phyloP scores from a whole-genome alignment of 1,139 yeast species.

The Suhomyces bokatorum region DNA sequence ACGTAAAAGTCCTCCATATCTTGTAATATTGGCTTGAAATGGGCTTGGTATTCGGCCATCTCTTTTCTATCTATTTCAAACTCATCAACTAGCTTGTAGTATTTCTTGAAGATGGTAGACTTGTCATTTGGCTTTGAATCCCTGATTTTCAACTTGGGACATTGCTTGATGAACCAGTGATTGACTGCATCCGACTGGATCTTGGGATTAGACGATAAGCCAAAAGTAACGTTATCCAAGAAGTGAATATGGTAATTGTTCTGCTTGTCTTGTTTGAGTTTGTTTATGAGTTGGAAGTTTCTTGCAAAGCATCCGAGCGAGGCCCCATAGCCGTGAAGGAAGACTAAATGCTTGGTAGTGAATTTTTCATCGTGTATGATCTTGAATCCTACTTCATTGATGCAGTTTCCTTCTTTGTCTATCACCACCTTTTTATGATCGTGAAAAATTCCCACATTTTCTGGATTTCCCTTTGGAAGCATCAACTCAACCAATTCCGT shows the following conservation, averaged over 20 bases:
- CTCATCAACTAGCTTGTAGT: slow-evolving; percentile 43
- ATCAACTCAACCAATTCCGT: slow-evolving; percentile 37
- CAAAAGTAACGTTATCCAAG: slow-evolving; percentile 83
- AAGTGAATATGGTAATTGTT: slow-evolving; percentile 61
- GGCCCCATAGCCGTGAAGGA: slow-evolving; percentile 92
- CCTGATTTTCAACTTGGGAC: slow-evolving; percentile 32
- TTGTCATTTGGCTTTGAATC: slow-evolving; percentile 34
- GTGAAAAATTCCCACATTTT: slow-evolving; percentile 25
- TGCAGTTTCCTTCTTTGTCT: slow-evolving; percentile 30
- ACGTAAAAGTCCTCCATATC: slow-evolving; percentile 42
- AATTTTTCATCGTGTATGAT: slow-evolving; percentile 19
- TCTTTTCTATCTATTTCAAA: slow-evolving; percentile 31
- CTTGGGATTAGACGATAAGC: slow-evolving; percentile 69
- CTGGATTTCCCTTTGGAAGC: slow-evolving; percentile 27
- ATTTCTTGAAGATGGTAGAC: slow-evolving; percentile 38
- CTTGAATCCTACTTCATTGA: slow-evolving; percentile 34
- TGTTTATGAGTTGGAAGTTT: slow-evolving; percentile 56
- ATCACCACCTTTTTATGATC: slow-evolving; percentile 26
- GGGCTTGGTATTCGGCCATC: slow-evolving; percentile 31
- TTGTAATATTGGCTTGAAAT: slow-evolving; percentile 44
- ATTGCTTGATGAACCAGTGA: slow-evolving; percentile 30
- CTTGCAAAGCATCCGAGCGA: slow-evolving; percentile 83
- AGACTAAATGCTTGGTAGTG: slow-evolving; percentile 48
- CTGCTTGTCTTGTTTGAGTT: slow-evolving; percentile 37
- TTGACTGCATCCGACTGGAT: slow-evolving; percentile 44